A percentile compares a stretch with the other conserved stretches of the same genome.
phyloP scores from a whole-genome alignment of 257 asterid species.

The Gynochthodes officinalis region DNA sequence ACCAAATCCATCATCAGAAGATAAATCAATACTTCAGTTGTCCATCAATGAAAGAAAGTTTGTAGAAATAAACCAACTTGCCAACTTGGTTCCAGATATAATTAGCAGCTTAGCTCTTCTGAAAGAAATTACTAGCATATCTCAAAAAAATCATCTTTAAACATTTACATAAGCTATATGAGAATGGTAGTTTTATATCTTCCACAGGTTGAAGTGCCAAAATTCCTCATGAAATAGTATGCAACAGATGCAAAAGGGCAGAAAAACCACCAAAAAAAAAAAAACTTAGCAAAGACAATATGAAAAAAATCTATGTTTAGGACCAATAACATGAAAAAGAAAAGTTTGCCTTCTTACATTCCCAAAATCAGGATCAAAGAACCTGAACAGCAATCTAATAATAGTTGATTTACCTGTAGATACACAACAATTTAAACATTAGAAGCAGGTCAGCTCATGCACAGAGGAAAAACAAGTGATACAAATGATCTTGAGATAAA shows the following conservation, averaged over 20 bases:
- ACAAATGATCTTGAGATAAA: neutral
- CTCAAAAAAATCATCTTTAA: neutral
- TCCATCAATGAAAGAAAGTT: neutral
- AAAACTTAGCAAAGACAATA: neutral
- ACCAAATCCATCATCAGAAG: constrained; percentile 2
- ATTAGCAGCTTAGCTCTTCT: neutral
- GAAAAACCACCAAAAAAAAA: neutral
- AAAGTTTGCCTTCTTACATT: constrained; percentile 44
- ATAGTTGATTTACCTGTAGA: constrained; percentile 92
- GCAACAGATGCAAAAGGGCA: neutral
- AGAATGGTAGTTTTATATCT: neutral
- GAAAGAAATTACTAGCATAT: neutral
- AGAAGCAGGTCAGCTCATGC: neutral
- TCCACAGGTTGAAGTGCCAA: no score
- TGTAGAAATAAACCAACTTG: neutral
- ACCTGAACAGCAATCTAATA: constrained; percentile 89
- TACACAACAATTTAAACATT: constrained; percentile 16
- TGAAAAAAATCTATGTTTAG: neutral
- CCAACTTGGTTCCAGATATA: neutral
- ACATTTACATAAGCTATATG: neutral
- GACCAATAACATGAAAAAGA: neutral
- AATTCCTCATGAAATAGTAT: neutral
- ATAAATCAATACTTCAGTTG: neutral
- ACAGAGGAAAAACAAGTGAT: neutral
- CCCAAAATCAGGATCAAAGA: constrained; percentile 81